Conservation (phyloP, 2,329 filamentous ascomycete species). For the Aspergillus felis region DNA sequence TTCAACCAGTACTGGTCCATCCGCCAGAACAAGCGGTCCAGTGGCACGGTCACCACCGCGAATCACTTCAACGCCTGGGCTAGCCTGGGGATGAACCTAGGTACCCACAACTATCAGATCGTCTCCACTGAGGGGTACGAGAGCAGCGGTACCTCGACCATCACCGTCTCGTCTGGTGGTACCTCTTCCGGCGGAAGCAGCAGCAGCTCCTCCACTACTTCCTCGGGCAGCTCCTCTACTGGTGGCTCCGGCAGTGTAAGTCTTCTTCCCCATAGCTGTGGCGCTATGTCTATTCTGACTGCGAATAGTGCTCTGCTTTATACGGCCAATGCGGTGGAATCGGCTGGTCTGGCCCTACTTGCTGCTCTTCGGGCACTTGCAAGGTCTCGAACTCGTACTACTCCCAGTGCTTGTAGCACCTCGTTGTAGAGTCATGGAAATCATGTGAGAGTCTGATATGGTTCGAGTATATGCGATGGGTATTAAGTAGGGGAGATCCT, state of each 20-base stretch:
- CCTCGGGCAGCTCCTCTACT: background rate
- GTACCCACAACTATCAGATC: slow-evolving; percentile 38
- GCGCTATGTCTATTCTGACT: no score
- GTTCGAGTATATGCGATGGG: background rate
- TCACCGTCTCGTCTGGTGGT: slow-evolving; percentile 25
- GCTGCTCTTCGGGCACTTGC: background rate
- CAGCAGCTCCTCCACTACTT: background rate
- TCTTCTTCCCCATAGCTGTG: background rate
- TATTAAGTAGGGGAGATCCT: background rate
- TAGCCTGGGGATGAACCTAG: slow-evolving; percentile 27
- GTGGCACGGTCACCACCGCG: slow-evolving; percentile 34
- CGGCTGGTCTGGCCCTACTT: background rate
- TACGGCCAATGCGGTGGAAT: background rate
- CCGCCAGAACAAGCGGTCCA: slow-evolving; percentile 30
- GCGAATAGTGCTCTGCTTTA: background rate
- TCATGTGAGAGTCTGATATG: no score
- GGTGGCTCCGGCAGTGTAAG: background rate
- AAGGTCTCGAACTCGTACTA: background rate
- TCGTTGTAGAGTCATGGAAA: background rate
- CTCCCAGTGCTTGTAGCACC: background rate
- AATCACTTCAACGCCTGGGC: slow-evolving; percentile 39
- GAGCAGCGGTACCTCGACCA: slow-evolving; percentile 35
- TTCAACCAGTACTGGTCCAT: slow-evolving; percentile 45
- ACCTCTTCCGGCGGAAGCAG: background rate
- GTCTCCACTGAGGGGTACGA: slow-evolving; percentile 42